These are phyloP conservation scores for Colletotrichum sp. DNA, from an alignment of 2,329 filamentous ascomycete species.

Conservation along the genomic window DNA sequence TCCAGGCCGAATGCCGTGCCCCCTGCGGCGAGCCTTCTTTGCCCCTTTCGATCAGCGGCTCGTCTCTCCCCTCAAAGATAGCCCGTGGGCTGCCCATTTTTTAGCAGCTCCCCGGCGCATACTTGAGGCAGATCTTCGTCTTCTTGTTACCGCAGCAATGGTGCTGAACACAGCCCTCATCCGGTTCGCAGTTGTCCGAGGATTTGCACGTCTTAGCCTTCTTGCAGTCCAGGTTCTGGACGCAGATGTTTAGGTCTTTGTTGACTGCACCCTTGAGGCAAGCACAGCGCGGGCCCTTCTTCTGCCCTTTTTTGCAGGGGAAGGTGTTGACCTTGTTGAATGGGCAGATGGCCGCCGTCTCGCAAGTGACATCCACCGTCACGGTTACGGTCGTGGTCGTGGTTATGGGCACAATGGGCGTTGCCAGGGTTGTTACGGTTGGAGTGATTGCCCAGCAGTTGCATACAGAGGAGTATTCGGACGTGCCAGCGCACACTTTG, in stretches of 20 bases:
- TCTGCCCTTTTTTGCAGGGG: not conserved
- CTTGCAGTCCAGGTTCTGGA: not conserved
- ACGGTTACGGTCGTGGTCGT: conserved; percentile 42
- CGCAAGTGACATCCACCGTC: not conserved
- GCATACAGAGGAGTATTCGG: conserved; percentile 46
- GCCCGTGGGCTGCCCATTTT: not conserved
- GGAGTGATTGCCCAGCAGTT: conserved; percentile 48
- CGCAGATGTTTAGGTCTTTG: not conserved
- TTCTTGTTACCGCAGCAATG: not conserved
- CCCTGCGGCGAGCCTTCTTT: not conserved
- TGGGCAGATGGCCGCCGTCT: not conserved
- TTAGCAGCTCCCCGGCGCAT: not conserved
- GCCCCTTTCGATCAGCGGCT: not conserved
- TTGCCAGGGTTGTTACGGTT: conserved; percentile 37
- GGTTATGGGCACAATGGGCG: conserved; percentile 37
- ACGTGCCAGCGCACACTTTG: conserved; percentile 30
- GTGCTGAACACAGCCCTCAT: conserved; percentile 5
- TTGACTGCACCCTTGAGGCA: not conserved
- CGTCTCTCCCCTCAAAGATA: not conserved
- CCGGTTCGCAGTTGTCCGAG: not conserved
- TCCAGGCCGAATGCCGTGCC: not conserved
- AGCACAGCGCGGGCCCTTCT: not conserved
- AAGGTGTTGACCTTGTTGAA: not conserved
- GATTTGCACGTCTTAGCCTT: not conserved
- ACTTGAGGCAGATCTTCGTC: conserved; percentile 5